A percentile compares a stretch with the other conserved stretches of the same genome.
These are phyloP conservation scores for Quercus gilva DNA, from an alignment of 306 rosid species.

Conservation along the genomic window DNA sequence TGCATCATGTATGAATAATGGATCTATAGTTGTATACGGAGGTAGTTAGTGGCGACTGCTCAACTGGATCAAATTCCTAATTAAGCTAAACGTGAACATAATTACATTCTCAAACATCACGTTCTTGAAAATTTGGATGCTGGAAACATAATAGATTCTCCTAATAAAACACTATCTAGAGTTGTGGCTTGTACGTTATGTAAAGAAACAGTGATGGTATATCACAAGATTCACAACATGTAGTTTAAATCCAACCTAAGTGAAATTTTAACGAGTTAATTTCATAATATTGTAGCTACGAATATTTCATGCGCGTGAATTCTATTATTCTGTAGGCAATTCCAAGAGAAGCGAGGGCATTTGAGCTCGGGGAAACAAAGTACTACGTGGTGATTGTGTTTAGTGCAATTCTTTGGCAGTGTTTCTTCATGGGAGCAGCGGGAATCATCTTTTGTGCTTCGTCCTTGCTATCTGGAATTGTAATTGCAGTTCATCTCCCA, in stretches of 20 bases:
- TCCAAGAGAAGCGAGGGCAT: slow-evolving; percentile 62
- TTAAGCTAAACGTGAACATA: no score
- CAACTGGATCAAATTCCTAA: no score
- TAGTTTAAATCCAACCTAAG: no score
- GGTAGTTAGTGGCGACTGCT: no score
- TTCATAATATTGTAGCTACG: not conserved
- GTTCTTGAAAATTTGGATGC: no score
- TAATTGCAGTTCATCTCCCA: slow-evolving; percentile 57
- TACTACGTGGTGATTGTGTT: slow-evolving; percentile 54
- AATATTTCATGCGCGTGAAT: not conserved
- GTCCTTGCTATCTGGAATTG: slow-evolving; percentile 57
- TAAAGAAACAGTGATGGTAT: not conserved
- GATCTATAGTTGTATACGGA: no score
- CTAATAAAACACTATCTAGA: no score
- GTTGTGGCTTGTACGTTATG: not conserved
- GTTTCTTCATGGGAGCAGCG: slow-evolving; percentile 69
- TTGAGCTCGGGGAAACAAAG: slow-evolving; percentile 47
- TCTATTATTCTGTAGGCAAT: slow-evolving; percentile 41
- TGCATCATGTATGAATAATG: no score
- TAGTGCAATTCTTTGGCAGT: slow-evolving; percentile 64
- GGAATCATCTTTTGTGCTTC: slow-evolving; percentile 78
- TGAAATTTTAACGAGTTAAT: not conserved
- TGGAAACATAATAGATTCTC: no score
- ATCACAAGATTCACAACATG: no score
- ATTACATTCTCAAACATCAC: no score